Conservation (phyloP, 169 alveolate species). For the Fabrea salina region DNA sequence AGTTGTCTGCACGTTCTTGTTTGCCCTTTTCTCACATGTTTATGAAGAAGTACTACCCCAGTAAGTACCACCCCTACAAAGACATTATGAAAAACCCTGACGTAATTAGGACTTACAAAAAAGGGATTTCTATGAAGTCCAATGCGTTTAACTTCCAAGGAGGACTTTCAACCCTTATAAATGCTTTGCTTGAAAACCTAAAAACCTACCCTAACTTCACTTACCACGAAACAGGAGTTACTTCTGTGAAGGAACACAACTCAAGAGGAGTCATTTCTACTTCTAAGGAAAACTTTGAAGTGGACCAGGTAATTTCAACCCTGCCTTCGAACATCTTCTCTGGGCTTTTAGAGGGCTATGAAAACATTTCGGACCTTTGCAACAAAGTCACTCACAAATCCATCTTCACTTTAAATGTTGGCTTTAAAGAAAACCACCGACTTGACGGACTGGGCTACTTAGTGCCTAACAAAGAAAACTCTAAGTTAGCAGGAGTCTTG, state of each 20-base stretch:
- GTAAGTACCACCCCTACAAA: neutral
- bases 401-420: neutral
- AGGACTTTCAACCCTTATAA: neutral
- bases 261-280: neutral
- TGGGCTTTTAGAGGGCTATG: neutral
- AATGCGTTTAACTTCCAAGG: constrained; percentile 7
- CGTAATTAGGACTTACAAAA: neutral
- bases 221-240: neutral
- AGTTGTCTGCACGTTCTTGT: constrained; percentile 19
- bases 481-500: neutral
- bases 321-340: neutral
- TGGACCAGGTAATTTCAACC: constrained; percentile 1
- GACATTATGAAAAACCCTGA: neutral
- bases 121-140: neutral
- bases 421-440: neutral
- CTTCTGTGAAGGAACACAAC: neutral
- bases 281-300: neutral
- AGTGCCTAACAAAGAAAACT: neutral
- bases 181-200: neutral
- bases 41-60: neutral
- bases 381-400: neutral
- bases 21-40: neutral
- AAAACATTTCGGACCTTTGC: neutral
- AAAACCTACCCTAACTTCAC: neutral
- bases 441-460: constrained; percentile 1